phyloP scores from a whole-genome alignment of 73 alveolate species.

The Blepharisma stoltei region DNA sequence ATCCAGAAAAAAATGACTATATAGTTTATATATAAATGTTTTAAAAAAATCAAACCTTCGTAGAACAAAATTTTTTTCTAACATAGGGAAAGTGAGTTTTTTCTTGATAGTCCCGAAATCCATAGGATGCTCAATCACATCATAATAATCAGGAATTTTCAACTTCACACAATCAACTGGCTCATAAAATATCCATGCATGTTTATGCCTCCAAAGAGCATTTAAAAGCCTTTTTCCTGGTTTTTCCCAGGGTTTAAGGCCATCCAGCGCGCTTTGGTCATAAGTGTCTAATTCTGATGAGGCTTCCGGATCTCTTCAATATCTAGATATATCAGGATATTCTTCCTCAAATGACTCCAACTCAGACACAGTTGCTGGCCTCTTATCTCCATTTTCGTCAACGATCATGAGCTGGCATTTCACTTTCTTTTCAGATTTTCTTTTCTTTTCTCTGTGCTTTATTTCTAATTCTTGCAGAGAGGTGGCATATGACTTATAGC shows the following conservation, averaged over 20 bases:
- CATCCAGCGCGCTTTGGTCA: neutral
- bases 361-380: slow-evolving; percentile 37
- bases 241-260: slow-evolving; percentile 63
- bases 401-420: neutral
- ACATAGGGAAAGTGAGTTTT: no score
- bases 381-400: slow-evolving; percentile 43
- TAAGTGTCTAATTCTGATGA: slow-evolving; percentile 31
- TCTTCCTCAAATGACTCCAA: slow-evolving; percentile 35
- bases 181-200: slow-evolving; percentile 79
- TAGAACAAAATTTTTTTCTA: no score
- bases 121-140: slow-evolving; percentile 90
- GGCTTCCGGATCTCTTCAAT: neutral
- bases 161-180: slow-evolving; percentile 89
- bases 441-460: no score
- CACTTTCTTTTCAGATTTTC: neutral
- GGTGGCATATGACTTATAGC: no score
- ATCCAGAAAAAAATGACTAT: no score
- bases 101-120: slow-evolving; percentile 90
- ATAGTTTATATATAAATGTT: no score
- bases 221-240: slow-evolving; percentile 71
- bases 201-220: slow-evolving; percentile 81
- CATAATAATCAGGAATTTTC: slow-evolving; percentile 84
- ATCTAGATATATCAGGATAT: slow-evolving; percentile 46
- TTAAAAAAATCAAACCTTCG: no score
- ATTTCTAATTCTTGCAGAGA: no score